A percentile compares a stretch with the other conserved stretches of the same genome.
Conservation (phyloP, 2,329 filamentous ascomycete genomes). For the Pestalotiopsis sp. region DNA sequence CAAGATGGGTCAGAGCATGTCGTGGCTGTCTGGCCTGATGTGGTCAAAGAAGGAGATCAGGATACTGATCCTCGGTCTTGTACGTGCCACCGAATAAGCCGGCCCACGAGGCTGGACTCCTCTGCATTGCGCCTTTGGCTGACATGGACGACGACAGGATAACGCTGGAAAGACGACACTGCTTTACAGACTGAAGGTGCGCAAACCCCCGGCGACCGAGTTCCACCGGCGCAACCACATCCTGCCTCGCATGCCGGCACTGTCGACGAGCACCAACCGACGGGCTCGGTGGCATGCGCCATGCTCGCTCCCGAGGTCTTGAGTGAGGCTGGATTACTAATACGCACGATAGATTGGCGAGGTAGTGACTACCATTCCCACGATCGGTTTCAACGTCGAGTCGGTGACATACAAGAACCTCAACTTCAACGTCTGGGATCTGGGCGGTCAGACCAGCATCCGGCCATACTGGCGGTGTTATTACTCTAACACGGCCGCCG, state of each 20-base stretch:
- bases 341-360: constrained; percentile 76
- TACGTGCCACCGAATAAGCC: constrained; percentile 49
- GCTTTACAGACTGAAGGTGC: constrained; percentile 91
- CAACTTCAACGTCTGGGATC: constrained; percentile 99
- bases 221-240: neutral
- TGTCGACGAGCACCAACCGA: neutral
- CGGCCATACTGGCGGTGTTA: constrained; percentile 99
- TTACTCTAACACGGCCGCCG: constrained; percentile 97
- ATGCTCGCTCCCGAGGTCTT: neutral
- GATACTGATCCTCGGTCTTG: constrained; percentile 91
- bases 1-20: constrained; percentile 67
- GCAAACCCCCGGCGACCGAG: neutral
- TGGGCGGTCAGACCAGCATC: constrained; percentile 98
- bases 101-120: neutral
- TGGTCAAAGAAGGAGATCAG: constrained; percentile 98
- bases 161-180: constrained; percentile 98
- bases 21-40: constrained; percentile 72
- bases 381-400: constrained; percentile 99
- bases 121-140: constrained; percentile 4
- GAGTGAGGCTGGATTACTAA: constrained; percentile 6
- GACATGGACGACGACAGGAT: constrained; percentile 59
- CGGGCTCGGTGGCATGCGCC: neutral
- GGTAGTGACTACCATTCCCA: constrained; percentile 98
- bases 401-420: constrained; percentile 98
- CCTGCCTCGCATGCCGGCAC: neutral